Base-by-base conservation (phyloP, 176 grass and related monocot species). In the Avena insularis region DNA sequence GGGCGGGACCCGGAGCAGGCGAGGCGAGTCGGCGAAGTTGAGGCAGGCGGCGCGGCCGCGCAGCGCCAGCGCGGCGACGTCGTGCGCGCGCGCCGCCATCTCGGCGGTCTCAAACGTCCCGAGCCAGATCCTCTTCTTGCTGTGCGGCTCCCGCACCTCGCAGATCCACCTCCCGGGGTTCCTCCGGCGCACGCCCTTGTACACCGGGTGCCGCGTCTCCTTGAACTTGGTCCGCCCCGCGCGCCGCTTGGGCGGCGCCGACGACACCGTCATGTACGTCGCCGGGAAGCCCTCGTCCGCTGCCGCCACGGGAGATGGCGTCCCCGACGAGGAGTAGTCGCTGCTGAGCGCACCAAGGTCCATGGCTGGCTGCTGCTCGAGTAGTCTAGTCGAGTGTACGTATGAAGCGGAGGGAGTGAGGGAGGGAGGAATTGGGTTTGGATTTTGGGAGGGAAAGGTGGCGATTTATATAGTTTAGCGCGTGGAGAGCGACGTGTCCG, bases 151-250 rank as follows among this genome's bases (percentile, higher is more conserved):
- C 6, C 93, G 89, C 85, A 98, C 95, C 90, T 98, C 95, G 88
- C 96, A 98, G n/a, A 98, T 93, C 96, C 96, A 98, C 80, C 92
- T 12, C 8, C 94, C 90, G n/a, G 90, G 82, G 82, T 95, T 95
- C 56, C 96, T 84, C 13, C 61, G 82, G 16, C 96, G 91, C 45
- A 98, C 96, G 56, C 96, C 96, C 91, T 94, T 95, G 96, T 87
- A 98, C 20, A 95, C 85, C 8, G 96, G 93, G 86, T 98, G 96
- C 40, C 96, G 92, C 47, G 93, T 98, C 90, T 98, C 96, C 36
- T 91, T 90, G 84, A 98, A 98, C 92, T 98, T 98, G 84, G 96
- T 98, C 66, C 96, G 66, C 3, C 96, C 96, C 5, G 96, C 96
- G 0, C 88, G 88, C 10, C 93, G 77, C 90, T 98, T 98, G 11